phyloP scores from a whole-genome alignment of 2,329 filamentous ascomycete genomes.

The Atkinsonella texensis region DNA sequence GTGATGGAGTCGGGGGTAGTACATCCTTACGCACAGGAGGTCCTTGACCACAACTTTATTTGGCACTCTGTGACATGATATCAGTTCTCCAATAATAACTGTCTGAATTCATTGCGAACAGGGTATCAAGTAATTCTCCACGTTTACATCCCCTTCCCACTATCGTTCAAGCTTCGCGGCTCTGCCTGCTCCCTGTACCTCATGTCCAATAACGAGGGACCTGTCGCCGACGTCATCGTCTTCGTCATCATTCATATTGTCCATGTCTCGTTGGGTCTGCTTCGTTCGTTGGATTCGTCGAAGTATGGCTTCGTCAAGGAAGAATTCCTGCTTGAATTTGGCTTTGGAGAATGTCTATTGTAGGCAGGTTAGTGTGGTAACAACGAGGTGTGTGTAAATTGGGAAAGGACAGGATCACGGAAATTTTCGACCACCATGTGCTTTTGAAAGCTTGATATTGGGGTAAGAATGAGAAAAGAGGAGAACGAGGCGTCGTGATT shows the following conservation, averaged over 20 bases:
- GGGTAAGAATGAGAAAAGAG: background rate
- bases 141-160: background rate
- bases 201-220: conserved; percentile 14
- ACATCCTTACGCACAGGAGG: too few species aligned
- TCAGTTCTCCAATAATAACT: too few species aligned
- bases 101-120: background rate
- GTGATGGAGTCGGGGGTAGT: too few species aligned
- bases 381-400: too few species aligned
- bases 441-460: background rate
- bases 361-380: background rate
- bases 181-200: conserved; percentile 12
- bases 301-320: conserved; percentile 41
- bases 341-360: conserved; percentile 32
- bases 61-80: too few species aligned
- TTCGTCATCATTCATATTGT: conserved; percentile 31
- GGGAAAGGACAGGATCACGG: too few species aligned
- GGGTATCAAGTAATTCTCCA: background rate
- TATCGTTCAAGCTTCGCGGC: conserved; percentile 13
- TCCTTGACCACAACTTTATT: too few species aligned
- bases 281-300: conserved; percentile 46
- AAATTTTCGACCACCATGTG: too few species aligned
- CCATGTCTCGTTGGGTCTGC: conserved; percentile 24
- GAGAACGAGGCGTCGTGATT: conserved; percentile 5
- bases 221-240: conserved; percentile 11
- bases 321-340: conserved; percentile 35